A percentile compares a stretch with the other conserved stretches of the same genome.
Conservation (phyloP, 768 basidiomycete species). For the Rossbeevera mucosa region DNA sequence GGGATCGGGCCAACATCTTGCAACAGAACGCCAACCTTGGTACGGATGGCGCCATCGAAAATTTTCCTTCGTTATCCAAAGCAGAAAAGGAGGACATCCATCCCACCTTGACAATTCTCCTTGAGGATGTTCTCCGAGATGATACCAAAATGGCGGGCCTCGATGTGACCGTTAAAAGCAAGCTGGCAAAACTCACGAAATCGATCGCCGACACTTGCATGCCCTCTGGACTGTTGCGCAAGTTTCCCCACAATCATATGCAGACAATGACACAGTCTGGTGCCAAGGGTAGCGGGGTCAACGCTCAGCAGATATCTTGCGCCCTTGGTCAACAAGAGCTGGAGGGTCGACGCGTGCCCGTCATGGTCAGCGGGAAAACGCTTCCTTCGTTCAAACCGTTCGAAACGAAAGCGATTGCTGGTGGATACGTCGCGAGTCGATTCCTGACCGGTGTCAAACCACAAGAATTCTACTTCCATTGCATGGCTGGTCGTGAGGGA, state of each 20-base stretch:
- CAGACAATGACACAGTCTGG: constrained; percentile 98
- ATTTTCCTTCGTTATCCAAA: constrained; percentile 70
- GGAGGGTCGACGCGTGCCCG: constrained; percentile 96
- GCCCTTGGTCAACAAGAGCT: constrained; percentile 95
- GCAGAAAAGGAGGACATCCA: constrained; percentile 52
- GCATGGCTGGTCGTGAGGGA: constrained; percentile 99
- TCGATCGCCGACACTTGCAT: constrained; percentile 86
- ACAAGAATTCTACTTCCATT: constrained; percentile 99
- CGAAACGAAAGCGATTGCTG: constrained; percentile 97
- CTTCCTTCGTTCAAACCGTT: constrained; percentile 95
- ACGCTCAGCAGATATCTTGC: constrained; percentile 97
- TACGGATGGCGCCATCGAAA: constrained; percentile 84
- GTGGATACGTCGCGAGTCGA: constrained; percentile 96
- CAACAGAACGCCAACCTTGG: constrained; percentile 67
- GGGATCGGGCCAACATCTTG: constrained; percentile 61
- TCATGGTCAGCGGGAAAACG: constrained; percentile 99
- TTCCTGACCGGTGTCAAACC: constrained; percentile 98
- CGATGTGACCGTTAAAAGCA: constrained; percentile 87
- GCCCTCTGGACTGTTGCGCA: constrained; percentile 81
- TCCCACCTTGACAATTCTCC: constrained; percentile 54
- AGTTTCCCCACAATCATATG: constrained; percentile 99
- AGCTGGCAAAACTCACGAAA: constrained; percentile 80
- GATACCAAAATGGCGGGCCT: constrained; percentile 97
- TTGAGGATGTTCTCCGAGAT: constrained; percentile 91
- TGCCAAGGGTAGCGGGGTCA: constrained; percentile 96